These are phyloP conservation scores for Dactylellina sp. DNA, from an alignment of 2,329 filamentous ascomycete genomes.

Conservation along the genomic window DNA sequence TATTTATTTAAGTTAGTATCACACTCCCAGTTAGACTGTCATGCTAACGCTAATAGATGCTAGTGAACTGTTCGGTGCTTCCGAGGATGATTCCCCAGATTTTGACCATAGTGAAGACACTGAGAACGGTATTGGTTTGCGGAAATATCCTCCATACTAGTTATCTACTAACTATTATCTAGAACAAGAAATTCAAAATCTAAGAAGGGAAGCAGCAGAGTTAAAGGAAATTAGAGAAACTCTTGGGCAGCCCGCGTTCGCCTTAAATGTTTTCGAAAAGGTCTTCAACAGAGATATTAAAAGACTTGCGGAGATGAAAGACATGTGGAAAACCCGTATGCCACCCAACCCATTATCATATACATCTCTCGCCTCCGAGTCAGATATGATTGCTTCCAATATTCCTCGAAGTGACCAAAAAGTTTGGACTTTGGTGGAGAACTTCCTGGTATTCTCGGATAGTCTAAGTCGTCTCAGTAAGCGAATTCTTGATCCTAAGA, in stretches of 20 bases:
- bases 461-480: conserved; percentile 80
- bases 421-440: conserved; percentile 84
- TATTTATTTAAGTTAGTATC: conserved; percentile 79
- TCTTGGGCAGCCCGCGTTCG: conserved; percentile 81
- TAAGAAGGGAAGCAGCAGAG: conserved; percentile 84
- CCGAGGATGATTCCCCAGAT: conserved; percentile 83
- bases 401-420: conserved; percentile 75
- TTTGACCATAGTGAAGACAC: conserved; percentile 83
- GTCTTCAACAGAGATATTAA: conserved; percentile 88
- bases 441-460: conserved; percentile 85
- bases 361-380: not conserved
- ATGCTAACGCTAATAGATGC: conserved; percentile 59
- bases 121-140: conserved; percentile 74
- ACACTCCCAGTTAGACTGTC: conserved; percentile 1
- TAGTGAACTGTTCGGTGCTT: conserved; percentile 87
- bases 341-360: conserved; percentile 68
- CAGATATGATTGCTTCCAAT: not conserved
- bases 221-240: conserved; percentile 84
- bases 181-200: conserved; percentile 85
- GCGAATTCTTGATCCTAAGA: conserved; percentile 75
- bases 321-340: conserved; percentile 91
- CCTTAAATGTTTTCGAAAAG: conserved; percentile 87
- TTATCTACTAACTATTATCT: conserved; percentile 13
- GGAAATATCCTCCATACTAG: not conserved
- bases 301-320: conserved; percentile 84